Conservation (phyloP, 148 eudicot species). For the Amaranthus hypochondriacus region DNA sequence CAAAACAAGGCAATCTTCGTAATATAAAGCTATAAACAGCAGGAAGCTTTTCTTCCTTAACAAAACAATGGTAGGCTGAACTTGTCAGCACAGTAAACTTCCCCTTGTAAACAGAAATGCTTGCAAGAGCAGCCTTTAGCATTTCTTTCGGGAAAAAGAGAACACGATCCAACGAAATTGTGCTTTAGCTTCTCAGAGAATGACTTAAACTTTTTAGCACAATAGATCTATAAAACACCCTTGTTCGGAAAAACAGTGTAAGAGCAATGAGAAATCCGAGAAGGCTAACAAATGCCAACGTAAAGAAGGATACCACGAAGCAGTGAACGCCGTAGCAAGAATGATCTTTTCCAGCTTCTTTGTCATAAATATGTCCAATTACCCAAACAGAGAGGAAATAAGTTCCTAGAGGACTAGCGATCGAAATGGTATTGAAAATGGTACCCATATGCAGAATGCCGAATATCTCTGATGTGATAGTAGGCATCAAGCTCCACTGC, state of each 20-base stretch:
- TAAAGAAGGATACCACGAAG: conserved; percentile 65
- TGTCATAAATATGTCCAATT: conserved; percentile 71
- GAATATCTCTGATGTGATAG: conserved; percentile 71
- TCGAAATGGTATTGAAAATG: conserved; percentile 75
- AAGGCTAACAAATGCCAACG: conserved; percentile 57
- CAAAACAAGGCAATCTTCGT: no score
- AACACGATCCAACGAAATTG: neutral
- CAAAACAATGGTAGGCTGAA: neutral
- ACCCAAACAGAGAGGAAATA: conserved; percentile 69
- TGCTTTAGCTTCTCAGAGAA: conserved; percentile 12
- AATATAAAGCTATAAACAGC: no score
- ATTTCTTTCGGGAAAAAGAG: neutral
- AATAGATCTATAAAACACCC: conserved; percentile 49
- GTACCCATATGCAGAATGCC: conserved; percentile 85
- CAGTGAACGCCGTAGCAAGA: conserved; percentile 71
- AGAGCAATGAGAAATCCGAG: conserved; percentile 51
- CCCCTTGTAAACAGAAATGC: neutral
- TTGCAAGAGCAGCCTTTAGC: neutral
- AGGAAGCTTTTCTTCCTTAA: neutral
- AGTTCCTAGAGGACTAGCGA: conserved; percentile 83
- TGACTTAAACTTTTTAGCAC: conserved; percentile 34
- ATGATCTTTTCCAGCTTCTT: conserved; percentile 43
- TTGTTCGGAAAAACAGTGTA: conserved; percentile 59
- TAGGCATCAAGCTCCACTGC: conserved; percentile 91
- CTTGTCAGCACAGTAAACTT: neutral